These are phyloP conservation scores for Naganishia onofrii DNA, from an alignment of 768 basidiomycete species.

Conservation along the genomic window DNA sequence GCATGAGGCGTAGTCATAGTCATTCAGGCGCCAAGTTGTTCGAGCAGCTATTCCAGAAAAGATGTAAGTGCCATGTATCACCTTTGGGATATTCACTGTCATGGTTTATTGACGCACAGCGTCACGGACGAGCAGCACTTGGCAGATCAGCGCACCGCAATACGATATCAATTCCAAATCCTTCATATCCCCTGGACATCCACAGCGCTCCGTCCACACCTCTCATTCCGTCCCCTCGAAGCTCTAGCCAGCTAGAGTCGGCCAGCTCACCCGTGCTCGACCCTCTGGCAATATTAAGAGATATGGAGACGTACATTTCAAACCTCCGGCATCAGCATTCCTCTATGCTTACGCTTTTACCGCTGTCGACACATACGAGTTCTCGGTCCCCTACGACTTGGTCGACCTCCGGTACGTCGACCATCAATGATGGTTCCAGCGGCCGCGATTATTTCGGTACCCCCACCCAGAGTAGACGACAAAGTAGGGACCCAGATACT, in stretches of 20 bases:
- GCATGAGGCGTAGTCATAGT: slow-evolving; percentile 23
- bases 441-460: slow-evolving; percentile 13
- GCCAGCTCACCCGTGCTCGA: background rate
- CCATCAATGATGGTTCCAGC: slow-evolving; percentile 8
- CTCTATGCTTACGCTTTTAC: slow-evolving; percentile 27
- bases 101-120: background rate
- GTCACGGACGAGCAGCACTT: background rate
- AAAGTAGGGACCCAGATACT: background rate
- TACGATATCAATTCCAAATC: slow-evolving; percentile 10
- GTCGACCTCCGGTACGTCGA: slow-evolving; percentile 15
- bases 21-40: slow-evolving; percentile 28
- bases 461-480: slow-evolving; percentile 15
- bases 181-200: background rate
- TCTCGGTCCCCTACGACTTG: slow-evolving; percentile 3
- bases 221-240: slow-evolving; percentile 2
- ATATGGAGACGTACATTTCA: slow-evolving; percentile 13
- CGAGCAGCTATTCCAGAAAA: slow-evolving; percentile 24
- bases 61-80: slow-evolving; percentile 16
- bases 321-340: slow-evolving; percentile 31
- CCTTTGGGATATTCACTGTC: background rate
- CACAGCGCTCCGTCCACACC: slow-evolving; percentile 2
- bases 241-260: background rate
- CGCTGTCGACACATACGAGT: background rate
- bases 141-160: slow-evolving; percentile 2
- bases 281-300: slow-evolving; percentile 1